A percentile compares a stretch with the other conserved stretches of the same genome.
These are phyloP conservation scores for Cryptococcus amylolentus DNA, from an alignment of 1,284 basidiomycete genomes.

Conservation along the genomic window DNA sequence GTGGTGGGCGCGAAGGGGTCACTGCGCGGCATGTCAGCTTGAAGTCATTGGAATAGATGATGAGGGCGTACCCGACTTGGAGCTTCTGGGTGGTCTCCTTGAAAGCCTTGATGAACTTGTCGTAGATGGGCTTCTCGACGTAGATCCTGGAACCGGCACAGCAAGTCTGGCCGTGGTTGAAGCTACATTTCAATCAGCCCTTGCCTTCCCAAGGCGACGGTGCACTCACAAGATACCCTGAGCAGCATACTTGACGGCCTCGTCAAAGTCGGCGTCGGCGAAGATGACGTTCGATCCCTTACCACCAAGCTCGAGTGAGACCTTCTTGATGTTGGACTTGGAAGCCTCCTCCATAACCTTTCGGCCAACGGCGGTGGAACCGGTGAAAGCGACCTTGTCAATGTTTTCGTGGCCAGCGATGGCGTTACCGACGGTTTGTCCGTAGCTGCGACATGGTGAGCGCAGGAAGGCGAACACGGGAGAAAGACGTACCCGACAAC, in stretches of 20 bases:
- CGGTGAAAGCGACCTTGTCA: constrained; percentile 64
- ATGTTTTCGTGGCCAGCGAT: constrained; percentile 71
- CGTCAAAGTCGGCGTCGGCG: constrained; percentile 58
- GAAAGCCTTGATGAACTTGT: constrained; percentile 70
- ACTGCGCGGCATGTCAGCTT: constrained; percentile 1
- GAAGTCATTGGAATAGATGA: too few species aligned
- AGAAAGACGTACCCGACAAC: constrained; percentile 57
- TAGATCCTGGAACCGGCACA: constrained; percentile 54
- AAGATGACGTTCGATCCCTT: constrained; percentile 53
- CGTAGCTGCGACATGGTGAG: constrained; percentile 55
- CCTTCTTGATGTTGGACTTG: constrained; percentile 75
- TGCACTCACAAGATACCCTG: constrained; percentile 41
- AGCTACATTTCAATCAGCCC: background rate
- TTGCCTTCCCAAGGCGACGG: constrained; percentile 63
- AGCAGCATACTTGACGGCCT: constrained; percentile 61
- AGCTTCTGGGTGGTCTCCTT: constrained; percentile 48
- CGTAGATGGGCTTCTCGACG: constrained; percentile 75
- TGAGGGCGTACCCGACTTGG: constrained; percentile 28
- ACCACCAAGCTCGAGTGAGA: constrained; percentile 57
- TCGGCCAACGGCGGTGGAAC: constrained; percentile 70
- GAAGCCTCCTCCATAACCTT: constrained; percentile 80
- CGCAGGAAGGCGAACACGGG: background rate
- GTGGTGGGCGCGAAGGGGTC: constrained; percentile 71
- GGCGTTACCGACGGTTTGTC: constrained; percentile 76
- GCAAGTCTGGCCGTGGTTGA: background rate